Conservation (phyloP, 306 rosid genomes). For the Sicyos baderoa region DNA sequence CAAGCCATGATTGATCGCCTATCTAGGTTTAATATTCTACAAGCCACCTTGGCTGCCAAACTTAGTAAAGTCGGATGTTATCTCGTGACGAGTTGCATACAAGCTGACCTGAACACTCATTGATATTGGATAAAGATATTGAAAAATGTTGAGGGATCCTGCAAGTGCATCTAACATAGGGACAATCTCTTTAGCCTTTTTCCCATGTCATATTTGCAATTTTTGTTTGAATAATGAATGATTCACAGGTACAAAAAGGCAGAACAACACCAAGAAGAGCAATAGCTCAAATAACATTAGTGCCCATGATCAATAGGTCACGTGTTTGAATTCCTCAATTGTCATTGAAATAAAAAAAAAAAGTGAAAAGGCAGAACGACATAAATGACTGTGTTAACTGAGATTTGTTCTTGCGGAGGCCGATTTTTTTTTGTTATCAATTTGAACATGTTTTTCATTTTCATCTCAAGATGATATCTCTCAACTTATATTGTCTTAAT, state of each 20-base stretch:
- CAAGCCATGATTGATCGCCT: too few relatives aligned
- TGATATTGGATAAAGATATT: too few relatives aligned
- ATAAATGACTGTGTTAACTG: neutral
- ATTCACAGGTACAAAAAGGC: neutral
- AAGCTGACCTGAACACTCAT: too few relatives aligned
- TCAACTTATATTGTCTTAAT: neutral
- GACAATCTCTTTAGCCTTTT: neutral
- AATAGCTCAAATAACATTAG: neutral
- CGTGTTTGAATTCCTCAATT: too few relatives aligned
- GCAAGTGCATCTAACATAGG: neutral
- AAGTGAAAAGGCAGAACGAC: too few relatives aligned
- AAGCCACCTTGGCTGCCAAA: too few relatives aligned
- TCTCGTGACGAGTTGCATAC: too few relatives aligned
- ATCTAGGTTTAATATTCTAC: too few relatives aligned
- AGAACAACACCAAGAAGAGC: neutral
- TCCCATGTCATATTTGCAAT: neutral
- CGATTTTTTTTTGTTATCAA: neutral
- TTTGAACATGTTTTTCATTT: neutral
- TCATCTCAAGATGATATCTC: neutral
- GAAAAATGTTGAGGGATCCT: neutral
- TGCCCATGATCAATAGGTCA: too few relatives aligned
- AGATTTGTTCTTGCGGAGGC: neutral
- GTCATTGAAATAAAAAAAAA: too few relatives aligned
- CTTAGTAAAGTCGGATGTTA: too few relatives aligned
- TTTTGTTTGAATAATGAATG: neutral